Evolutionary conservation across 108 stramenopile genomes (phyloP), one percentile per base, ranked within the genome.

Genomic region (Nitzschia inconspicua): DNA sequence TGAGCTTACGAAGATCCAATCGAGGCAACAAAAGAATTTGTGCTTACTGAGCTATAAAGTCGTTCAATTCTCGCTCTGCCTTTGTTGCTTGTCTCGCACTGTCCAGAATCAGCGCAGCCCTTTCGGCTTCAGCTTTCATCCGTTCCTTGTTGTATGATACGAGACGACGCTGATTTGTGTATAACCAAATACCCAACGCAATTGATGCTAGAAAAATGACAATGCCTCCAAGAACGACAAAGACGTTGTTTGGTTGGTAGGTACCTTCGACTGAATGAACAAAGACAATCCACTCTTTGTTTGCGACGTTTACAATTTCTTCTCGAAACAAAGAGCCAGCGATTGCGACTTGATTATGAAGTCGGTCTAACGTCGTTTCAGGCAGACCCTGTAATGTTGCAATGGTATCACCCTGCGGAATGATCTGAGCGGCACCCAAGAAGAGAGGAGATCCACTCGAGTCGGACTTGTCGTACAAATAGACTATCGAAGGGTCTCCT

Each of bases 21-120:
- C n/a, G n/a, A n/a, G n/a, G n/a, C n/a, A n/a, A n/a, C n/a, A n/a
- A n/a, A n/a, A n/a, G n/a, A n/a, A n/a, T n/a, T n/a, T n/a, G n/a
- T n/a, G n/a, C n/a, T n/a, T n/a, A n/a, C n/a, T 75, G 73, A 6
- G 66, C 66, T 24, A 75, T 46, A 27, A 55, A 75, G 29, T 75
- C 73, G 35, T 76, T 76, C 13, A 76, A 37, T 43, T 76, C 68
- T 1, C 74, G 74, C 28, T 76, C 68, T 10, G 57, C 40, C 31
- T 54, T 51, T 20, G 68, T 60, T 20, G 62, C 47, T 31, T 65
- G 39, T 27, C 60, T 19, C 14, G 74, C 74, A 52, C 34, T 70
- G n/a, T 63, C 48, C 19, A 76, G 19, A 42, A 76, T 65, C 22
- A 76, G 44, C 20, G 55, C 41, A 3, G 74, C 74, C 42, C 46